A percentile compares a stretch with the other conserved stretches of the same genome.
Conservation (phyloP, 1,139 yeast genomes). For the Kluyveromyces sp. region DNA sequence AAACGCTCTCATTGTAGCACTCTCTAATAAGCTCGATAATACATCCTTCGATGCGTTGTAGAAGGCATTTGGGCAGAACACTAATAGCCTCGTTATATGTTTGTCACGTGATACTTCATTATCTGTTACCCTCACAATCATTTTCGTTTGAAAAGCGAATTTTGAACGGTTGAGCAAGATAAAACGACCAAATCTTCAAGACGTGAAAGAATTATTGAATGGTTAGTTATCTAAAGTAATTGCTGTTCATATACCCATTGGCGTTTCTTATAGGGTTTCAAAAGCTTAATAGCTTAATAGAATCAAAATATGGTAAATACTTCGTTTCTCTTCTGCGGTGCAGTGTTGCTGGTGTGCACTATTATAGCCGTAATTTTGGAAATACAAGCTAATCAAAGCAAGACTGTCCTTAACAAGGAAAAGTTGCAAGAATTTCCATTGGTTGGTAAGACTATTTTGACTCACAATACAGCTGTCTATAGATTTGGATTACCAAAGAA, state of each 20-base stretch:
- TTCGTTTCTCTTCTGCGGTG: neutral
- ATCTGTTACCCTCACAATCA: too few relatives aligned
- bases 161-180: too few relatives aligned
- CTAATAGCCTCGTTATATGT: too few relatives aligned
- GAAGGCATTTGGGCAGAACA: too few relatives aligned
- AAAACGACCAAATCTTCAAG: too few relatives aligned
- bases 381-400: neutral
- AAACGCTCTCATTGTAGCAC: conserved; percentile 8
- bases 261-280: too few relatives aligned
- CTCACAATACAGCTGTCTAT: conserved; percentile 79
- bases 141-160: too few relatives aligned
- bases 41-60: too few relatives aligned
- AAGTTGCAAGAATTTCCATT: conserved; percentile 77
- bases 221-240: too few relatives aligned
- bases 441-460: conserved; percentile 65
- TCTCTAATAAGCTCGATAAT: neutral
- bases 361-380: conserved; percentile 5
- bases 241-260: too few relatives aligned
- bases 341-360: neutral
- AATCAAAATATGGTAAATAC: neutral
- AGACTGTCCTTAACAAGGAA: conserved; percentile 34
- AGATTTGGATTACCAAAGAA: conserved; percentile 77
- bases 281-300: neutral
- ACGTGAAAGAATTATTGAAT: too few relatives aligned
- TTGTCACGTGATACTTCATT: too few relatives aligned